phyloP scores from a whole-genome alignment of 148 eudicot species.

The Pouteria glomerata region DNA sequence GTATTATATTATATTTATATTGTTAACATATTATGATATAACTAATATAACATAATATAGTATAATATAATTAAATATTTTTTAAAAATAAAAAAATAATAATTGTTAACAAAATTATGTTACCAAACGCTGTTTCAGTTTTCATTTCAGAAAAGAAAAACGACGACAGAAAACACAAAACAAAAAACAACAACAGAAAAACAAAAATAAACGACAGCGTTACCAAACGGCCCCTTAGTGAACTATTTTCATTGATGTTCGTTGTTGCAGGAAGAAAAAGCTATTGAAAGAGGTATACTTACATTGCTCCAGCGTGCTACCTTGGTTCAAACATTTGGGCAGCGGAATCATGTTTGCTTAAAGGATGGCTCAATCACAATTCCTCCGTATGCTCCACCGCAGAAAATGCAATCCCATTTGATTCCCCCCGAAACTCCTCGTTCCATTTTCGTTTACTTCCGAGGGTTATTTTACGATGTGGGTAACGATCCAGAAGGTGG shows the following conservation, averaged over 20 bases:
- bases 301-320: conserved; percentile 83
- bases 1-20: too few species aligned
- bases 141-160: too few species aligned
- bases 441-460: conserved; percentile 95
- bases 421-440: conserved; percentile 89
- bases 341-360: conserved; percentile 93
- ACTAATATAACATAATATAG: too few species aligned
- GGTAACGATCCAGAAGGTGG: conserved; percentile 99
- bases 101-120: too few species aligned
- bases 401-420: conserved; percentile 93
- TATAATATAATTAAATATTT: too few species aligned
- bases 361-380: conserved; percentile 89
- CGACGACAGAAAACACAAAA: too few species aligned
- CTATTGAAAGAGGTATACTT: conserved; percentile 95
- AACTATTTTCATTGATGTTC: neutral
- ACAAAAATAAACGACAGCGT: too few species aligned
- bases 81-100: too few species aligned
- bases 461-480: conserved; percentile 94
- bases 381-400: conserved; percentile 99
- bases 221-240: too few species aligned
- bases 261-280: conserved; percentile 83
- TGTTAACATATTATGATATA: too few species aligned
- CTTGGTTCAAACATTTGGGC: conserved; percentile 97
- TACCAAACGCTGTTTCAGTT: too few species aligned
- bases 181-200: too few species aligned